phyloP scores from a whole-genome alignment of 331 rosid genomes.

The Arachis monticola region DNA sequence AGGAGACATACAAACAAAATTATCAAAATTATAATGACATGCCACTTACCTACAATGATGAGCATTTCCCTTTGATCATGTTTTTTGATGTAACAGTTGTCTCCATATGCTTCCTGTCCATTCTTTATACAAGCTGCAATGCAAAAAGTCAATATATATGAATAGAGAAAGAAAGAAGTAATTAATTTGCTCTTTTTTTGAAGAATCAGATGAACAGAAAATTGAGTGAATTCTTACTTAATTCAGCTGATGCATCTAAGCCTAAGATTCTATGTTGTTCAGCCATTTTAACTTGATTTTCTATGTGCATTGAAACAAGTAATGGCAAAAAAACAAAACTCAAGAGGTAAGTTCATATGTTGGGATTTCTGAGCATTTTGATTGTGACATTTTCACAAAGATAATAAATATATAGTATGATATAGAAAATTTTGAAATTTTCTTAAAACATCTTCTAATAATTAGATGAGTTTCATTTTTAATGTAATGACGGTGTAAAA shows the following conservation, averaged over 20 bases:
- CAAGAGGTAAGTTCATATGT: background rate
- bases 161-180: background rate
- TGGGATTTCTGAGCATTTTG: too few species aligned
- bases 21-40: conserved; percentile 8
- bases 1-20: background rate
- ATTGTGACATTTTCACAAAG: too few species aligned
- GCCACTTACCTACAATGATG: conserved; percentile 66
- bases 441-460: too few species aligned
- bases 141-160: conserved; percentile 32
- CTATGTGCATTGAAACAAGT: conserved; percentile 5
- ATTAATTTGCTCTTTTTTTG: background rate
- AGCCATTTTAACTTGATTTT: background rate
- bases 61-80: conserved; percentile 62
- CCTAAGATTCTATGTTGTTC: background rate
- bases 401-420: too few species aligned
- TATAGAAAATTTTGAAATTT: too few species aligned
- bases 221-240: background rate
- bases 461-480: too few species aligned
- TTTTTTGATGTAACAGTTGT: conserved; percentile 57
- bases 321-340: conserved; percentile 2
- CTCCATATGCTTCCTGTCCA: conserved; percentile 68
- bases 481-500: too few species aligned
- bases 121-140: conserved; percentile 75
- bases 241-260: conserved; percentile 3
- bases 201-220: background rate